These are phyloP conservation scores for Macrophomina pseudophaseolina DNA, from an alignment of 2,329 filamentous ascomycete genomes.

Conservation along the genomic window DNA sequence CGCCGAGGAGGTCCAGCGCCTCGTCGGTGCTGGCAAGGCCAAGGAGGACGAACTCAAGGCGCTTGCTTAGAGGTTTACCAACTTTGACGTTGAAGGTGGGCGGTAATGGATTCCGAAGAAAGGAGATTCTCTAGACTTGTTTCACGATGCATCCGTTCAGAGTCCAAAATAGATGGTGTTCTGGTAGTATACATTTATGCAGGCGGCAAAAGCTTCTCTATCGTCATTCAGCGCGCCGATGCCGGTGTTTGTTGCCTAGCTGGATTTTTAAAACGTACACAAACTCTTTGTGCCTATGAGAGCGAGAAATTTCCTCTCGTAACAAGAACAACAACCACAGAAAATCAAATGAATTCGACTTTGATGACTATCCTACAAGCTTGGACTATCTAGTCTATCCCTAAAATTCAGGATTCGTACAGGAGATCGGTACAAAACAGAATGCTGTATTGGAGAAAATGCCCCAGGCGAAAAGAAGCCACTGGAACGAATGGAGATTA, in stretches of 20 bases:
- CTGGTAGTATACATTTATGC: background rate
- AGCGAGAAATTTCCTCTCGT: too few relatives aligned
- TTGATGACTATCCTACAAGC: too few relatives aligned
- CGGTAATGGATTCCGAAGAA: conserved; percentile 2
- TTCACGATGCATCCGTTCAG: background rate
- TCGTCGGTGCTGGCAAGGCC: conserved; percentile 82
- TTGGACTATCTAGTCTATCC: too few relatives aligned
- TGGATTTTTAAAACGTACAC: background rate
- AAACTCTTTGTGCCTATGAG: too few relatives aligned
- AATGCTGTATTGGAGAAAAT: too few relatives aligned
- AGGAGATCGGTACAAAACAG: too few relatives aligned
- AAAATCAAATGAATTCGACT: too few relatives aligned
- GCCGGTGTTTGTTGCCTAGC: background rate
- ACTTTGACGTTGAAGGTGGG: background rate
- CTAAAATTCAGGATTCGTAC: too few relatives aligned
- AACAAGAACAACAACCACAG: too few relatives aligned
- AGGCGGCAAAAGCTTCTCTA: background rate
- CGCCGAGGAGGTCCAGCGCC: conserved; percentile 74
- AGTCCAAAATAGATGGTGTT: conserved; percentile 11
- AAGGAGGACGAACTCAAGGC: conserved; percentile 82
- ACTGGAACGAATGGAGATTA: background rate
- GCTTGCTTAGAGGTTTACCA: conserved; percentile 40
- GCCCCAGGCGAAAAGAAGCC: background rate
- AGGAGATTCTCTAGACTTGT: conserved; percentile 4
- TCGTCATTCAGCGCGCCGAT: background rate